Evolutionary conservation across 169 alveolate species (phyloP).

Genomic region (Fabrea salina): DNA sequence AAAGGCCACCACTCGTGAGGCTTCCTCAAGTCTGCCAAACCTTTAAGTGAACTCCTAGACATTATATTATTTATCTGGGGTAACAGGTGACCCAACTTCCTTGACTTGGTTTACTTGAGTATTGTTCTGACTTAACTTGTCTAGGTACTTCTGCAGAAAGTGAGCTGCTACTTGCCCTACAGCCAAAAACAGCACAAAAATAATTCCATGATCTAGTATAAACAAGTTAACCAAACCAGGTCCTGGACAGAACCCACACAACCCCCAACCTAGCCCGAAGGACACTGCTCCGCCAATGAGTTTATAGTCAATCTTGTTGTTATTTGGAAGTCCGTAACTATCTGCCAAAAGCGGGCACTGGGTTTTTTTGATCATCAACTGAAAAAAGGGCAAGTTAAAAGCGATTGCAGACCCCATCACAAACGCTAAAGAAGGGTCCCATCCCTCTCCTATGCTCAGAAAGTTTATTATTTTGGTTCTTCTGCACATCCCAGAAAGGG

Average conservation of each 20-base stretch:
- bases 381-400: slow-evolving; percentile 58
- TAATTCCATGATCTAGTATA: background rate
- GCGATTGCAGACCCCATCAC: slow-evolving; percentile 69
- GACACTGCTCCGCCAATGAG: slow-evolving; percentile 67
- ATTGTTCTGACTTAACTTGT: too few species aligned
- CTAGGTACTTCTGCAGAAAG: too few species aligned
- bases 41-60: too few species aligned
- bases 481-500: slow-evolving; percentile 76
- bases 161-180: too few species aligned
- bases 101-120: too few species aligned
- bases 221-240: slow-evolving; percentile 49
- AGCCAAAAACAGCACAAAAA: background rate
- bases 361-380: slow-evolving; percentile 35
- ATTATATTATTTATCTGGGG: too few species aligned
- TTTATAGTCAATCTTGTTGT: slow-evolving; percentile 46
- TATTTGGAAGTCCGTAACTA: slow-evolving; percentile 49
- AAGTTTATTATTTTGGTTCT: slow-evolving; percentile 63
- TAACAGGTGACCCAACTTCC: too few species aligned
- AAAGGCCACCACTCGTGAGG: slow-evolving; percentile 33
- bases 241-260: slow-evolving; percentile 80
- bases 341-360: slow-evolving; percentile 43
- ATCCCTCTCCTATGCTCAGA: slow-evolving; percentile 51
- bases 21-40: slow-evolving; percentile 14
- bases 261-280: slow-evolving; percentile 86
- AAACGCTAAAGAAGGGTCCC: slow-evolving; percentile 75